Evolutionary conservation across 495 filamentous ascomycete genomes (phyloP), one percentile per base, ranked within the genome.

Genomic region (Haplographium delicatum): DNA sequence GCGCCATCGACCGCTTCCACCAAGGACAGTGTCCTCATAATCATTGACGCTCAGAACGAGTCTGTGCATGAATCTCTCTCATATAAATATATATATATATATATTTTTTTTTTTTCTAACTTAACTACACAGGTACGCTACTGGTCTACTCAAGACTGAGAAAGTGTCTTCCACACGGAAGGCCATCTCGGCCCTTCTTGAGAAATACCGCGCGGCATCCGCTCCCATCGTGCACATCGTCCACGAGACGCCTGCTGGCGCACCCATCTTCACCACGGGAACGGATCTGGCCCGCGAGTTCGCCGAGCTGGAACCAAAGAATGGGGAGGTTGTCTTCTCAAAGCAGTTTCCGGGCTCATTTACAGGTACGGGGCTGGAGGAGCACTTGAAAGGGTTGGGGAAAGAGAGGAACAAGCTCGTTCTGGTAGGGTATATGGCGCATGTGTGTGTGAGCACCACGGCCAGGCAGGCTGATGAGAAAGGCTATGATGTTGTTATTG

Each of bases 391-490:
- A 34, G 43, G 39, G 1, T 54, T 52, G 1, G 58, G 59, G 9
- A 61, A 44, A 50, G n/a, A n/a, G n/a, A n/a, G n/a, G n/a, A 59
- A 57, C 10, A 65, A 67, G 53, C 9, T 63, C 5, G 52, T 64
- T 6, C 31, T 65, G 34, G 56, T 31, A 2, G 56, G 52, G n/a
- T 59, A 61, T 20, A 64, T 61, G 67, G 80, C 81, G 7, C 81
- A 84, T 66, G 76, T 83, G 3, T 85, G 80, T 63, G 70, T 85
- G 9, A 78, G 71, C 1, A 77, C 76, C 1, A 85, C 81, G 1
- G 72, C 79, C 1, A 58, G 80, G 38, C 71, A 79, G 26, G 81
- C 64, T 2, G 58, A 48, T 25, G 73, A 83, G 57, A 65, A 67
- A 11, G 80, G 80, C 3, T 81, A 80, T 64, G 80, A 84, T 56